Evolutionary conservation across 169 alveolate genomes (phyloP).

Genomic region (Cryptosporidium xiaoi): DNA sequence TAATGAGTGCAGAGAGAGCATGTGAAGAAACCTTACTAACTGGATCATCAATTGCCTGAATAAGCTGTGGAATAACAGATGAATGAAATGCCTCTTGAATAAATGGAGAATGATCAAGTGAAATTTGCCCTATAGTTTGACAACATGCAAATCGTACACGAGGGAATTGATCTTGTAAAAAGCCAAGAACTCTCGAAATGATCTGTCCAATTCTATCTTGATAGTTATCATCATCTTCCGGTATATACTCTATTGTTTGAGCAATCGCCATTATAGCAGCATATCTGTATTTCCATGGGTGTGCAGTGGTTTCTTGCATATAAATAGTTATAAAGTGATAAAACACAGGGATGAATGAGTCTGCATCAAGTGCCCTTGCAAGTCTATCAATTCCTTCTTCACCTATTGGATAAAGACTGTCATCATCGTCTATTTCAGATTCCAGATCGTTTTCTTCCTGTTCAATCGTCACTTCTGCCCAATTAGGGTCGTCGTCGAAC

Average conservation of each 20-base stretch:
- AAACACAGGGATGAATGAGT: slow-evolving; percentile 83
- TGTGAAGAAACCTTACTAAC: slow-evolving; percentile 89
- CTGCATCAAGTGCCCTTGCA: slow-evolving; percentile 86
- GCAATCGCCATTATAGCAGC: slow-evolving; percentile 90
- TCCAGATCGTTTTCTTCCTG: slow-evolving; percentile 86
- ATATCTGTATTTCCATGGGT: slow-evolving; percentile 87
- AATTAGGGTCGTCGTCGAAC: slow-evolving; percentile 82
- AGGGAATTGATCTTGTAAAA: slow-evolving; percentile 85
- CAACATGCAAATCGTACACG: slow-evolving; percentile 93
- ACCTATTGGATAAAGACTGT: slow-evolving; percentile 85
- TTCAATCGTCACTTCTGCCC: slow-evolving; percentile 78
- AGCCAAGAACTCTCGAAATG: slow-evolving; percentile 83
- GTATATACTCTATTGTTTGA: slow-evolving; percentile 86
- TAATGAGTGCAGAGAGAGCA: slow-evolving; percentile 91
- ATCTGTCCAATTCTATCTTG: slow-evolving; percentile 85
- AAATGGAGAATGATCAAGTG: slow-evolving; percentile 91
- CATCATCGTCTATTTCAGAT: slow-evolving; percentile 85
- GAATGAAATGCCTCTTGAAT: slow-evolving; percentile 82
- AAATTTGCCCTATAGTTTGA: slow-evolving; percentile 91
- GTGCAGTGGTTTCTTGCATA: slow-evolving; percentile 82
- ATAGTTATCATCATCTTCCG: slow-evolving; percentile 85
- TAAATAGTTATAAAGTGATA: slow-evolving; percentile 79
- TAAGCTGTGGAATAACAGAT: slow-evolving; percentile 83
- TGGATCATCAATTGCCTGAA: slow-evolving; percentile 86
- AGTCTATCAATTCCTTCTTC: slow-evolving; percentile 88